Base-by-base conservation (phyloP, 1,139 yeast species). In the Hyphopichia buzzinii region DNA sequence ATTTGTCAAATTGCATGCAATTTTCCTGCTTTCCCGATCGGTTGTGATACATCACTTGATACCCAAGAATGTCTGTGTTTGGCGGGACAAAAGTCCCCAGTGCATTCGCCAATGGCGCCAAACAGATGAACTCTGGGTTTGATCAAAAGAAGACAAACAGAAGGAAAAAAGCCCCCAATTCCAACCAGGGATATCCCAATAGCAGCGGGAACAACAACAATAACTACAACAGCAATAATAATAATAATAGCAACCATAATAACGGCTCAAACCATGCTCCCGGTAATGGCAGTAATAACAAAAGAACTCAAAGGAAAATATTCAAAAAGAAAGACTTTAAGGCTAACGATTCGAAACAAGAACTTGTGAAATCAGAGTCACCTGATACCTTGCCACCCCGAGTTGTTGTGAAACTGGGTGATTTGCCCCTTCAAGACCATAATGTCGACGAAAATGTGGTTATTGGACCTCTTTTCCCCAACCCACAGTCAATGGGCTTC, bases 401-500 rank as follows among this genome's bases (percentile, higher is more conserved):
- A 7, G 23, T 19, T 6, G 10, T 19, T 7, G 8, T 10, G 8
- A 19, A 10, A 19, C 23, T 19, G 23, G 10, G 23, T 19, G 23
- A 19, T 6, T 6, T 7, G 8, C 23, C 23, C 34, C 28, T 51
- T 12, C 67, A 58, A 35, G 38, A 39, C 4, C 60, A 49, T 42
- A 35, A 56, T 1, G 32, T 34, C 2, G 47, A 52, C 13, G 67
- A 63, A 28, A 40, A 57, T 5, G 38, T 41, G 14, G 31, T 46
- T 2, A 58, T 67, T 1, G 74, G 74, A 0, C 51, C 55, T 1
- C 35, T 67, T 12, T 50, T 61, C 26, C 35, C 46, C 4, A 44
- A 57, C 30, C 66, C 73, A 1, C 52, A 54, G 32, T 27, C 38
- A 12, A 41, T 62, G 10, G 74, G 74, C n/a, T 67, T 65, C 40